Evolutionary conservation across 805 yeast genomes (phyloP), one percentile per base, ranked within the genome.

Genomic region (Wickerhamomyces alni): DNA sequence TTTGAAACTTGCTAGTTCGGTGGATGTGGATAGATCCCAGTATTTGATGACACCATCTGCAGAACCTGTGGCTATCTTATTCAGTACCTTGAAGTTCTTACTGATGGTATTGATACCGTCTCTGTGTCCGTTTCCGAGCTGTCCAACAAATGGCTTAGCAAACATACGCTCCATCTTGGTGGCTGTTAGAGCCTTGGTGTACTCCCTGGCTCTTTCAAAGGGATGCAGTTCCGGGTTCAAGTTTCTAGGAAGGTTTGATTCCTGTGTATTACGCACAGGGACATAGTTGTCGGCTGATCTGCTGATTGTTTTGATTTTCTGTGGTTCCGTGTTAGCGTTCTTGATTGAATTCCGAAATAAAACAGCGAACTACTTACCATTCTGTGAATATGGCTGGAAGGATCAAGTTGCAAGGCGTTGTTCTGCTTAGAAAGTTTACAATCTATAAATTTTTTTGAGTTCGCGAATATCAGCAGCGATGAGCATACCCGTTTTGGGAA

Each of bases 131-230:
- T 77, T 74, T 3, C 99, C 99, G 28, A 93, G 65, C 58, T 93
- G 98, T 1, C 95, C 96, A 17, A 94, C 72, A 62, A 93, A 93
- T 3, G 99, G 99, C 57, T 89, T 89, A 0, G 99, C 98, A 73
- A 93, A 93, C 85, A 93, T 82, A 50, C 97, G 74, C 58, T 91
- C 98, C 65, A 93, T 62, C 59, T 93, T 93, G 13, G 98, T 89
- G 21, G 99, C 98, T 41, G 87, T 91, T 38, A 93, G 65, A 0
- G 98, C 98, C 49, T 89, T 77, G 16, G 97, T 86, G 56, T 93
- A 93, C 63, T 93, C 99, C 57, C 99, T 74, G 6, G 98, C 97
- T 51, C 98, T 72, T 64, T 93, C 98, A 55, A 93, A 91, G 0
- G 97, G 99, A 65, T 93, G 99, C 35, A 93, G 69, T 17, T 91